Conservation (phyloP, 2,329 filamentous ascomycete species). For the Aaosphaeria arxii region DNA sequence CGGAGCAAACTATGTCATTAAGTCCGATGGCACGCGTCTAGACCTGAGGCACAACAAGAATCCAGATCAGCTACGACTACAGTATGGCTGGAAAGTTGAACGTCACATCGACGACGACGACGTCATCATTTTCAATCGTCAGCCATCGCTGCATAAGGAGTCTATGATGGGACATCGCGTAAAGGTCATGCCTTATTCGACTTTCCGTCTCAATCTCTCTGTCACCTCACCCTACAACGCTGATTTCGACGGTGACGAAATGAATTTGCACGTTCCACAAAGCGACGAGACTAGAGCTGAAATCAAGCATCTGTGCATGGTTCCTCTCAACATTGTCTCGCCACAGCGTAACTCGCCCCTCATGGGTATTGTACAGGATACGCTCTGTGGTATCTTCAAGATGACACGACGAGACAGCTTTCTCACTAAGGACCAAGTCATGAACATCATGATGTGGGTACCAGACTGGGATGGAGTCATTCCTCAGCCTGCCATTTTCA, state of each 20-base stretch:
- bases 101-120: slow-evolving; percentile 94
- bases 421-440: slow-evolving; percentile 83
- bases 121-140: slow-evolving; percentile 99
- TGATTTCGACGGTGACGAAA: slow-evolving; percentile 99
- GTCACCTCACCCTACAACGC: slow-evolving; percentile 99
- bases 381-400: slow-evolving; percentile 94
- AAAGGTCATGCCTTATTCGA: slow-evolving; percentile 97
- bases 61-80: slow-evolving; percentile 78
- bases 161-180: slow-evolving; percentile 99
- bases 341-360: slow-evolving; percentile 94
- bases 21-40: slow-evolving; percentile 88
- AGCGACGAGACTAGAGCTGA: slow-evolving; percentile 96
- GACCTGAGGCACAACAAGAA: slow-evolving; percentile 92
- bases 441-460: slow-evolving; percentile 97
- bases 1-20: slow-evolving; percentile 93
- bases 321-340: slow-evolving; percentile 98
- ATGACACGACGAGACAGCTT: slow-evolving; percentile 91
- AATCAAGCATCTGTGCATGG: slow-evolving; percentile 90
- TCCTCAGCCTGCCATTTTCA: slow-evolving; percentile 88
- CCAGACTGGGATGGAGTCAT: slow-evolving; percentile 96
- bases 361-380: slow-evolving; percentile 99
- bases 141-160: slow-evolving; percentile 98
- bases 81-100: slow-evolving; percentile 99
- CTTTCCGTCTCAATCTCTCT: slow-evolving; percentile 94
- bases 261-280: slow-evolving; percentile 99